Conservation (phyloP, 345 rosid genomes). For the Rhizophora mangle region DNA sequence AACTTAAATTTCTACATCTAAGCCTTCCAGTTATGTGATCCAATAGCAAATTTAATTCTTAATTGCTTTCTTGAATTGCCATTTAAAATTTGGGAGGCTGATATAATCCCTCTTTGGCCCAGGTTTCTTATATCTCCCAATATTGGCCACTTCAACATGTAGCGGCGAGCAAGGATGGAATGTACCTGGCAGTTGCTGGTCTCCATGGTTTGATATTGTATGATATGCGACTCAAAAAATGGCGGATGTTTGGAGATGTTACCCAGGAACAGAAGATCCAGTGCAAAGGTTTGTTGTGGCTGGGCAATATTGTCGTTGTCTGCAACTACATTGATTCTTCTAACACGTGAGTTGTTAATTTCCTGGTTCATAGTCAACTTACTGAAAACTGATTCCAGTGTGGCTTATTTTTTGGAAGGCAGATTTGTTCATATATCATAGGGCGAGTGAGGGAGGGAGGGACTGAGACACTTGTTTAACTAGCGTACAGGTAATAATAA, state of each 20-base stretch:
- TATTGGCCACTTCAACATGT: slow-evolving; percentile 99
- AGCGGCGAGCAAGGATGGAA: slow-evolving; percentile 96
- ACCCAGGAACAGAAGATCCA: slow-evolving; percentile 92
- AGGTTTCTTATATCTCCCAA: slow-evolving; percentile 87
- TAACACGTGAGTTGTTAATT: slow-evolving; percentile 54
- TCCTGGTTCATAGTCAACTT: slow-evolving; percentile 4
- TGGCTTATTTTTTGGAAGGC: slow-evolving; percentile 13
- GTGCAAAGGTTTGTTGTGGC: slow-evolving; percentile 93
- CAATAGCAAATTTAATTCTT: slow-evolving; percentile 13
- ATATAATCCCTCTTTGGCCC: slow-evolving; percentile 32
- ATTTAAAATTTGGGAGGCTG: slow-evolving; percentile 24
- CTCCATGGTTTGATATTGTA: slow-evolving; percentile 86
- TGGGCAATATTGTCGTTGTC: slow-evolving; percentile 85
- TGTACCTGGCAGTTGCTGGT: slow-evolving; percentile 94
- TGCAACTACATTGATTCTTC: slow-evolving; percentile 84
- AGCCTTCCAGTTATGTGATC: slow-evolving; percentile 79
- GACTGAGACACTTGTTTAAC: too few relatives aligned
- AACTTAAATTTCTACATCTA: slow-evolving; percentile 79
- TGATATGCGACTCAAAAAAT: slow-evolving; percentile 73
- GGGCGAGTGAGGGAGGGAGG: too few relatives aligned
- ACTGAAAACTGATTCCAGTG: neutral
- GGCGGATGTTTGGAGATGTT: slow-evolving; percentile 96
- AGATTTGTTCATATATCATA: neutral
- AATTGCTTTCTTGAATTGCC: neutral
- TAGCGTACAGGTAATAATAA: too few relatives aligned